These are phyloP conservation scores for Eucalyptus sp. DNA, from an alignment of 345 rosid species.

Conservation along the genomic window DNA sequence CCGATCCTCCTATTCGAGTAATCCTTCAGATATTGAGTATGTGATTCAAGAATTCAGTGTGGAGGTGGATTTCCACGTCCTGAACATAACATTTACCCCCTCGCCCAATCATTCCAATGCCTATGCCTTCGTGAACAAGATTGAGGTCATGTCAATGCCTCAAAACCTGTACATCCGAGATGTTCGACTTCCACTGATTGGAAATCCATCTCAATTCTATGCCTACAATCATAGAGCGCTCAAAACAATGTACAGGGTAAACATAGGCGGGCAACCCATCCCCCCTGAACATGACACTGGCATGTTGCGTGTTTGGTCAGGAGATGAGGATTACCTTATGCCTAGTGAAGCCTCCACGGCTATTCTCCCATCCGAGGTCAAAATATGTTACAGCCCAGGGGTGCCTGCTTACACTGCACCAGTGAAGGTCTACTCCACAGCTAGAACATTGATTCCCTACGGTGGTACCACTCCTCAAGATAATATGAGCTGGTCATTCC, in stretches of 20 bases:
- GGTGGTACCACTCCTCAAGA: background rate
- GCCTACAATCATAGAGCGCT: background rate
- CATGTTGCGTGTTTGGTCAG: slow-evolving; percentile 7
- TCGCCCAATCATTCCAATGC: background rate
- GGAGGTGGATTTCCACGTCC: background rate
- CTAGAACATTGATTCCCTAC: background rate
- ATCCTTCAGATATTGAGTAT: background rate
- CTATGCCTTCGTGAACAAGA: background rate
- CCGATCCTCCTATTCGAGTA: background rate
- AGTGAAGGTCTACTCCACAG: slow-evolving; percentile 1
- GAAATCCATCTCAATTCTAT: background rate
- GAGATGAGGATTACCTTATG: background rate
- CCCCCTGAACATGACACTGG: background rate
- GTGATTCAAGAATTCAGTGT: slow-evolving; percentile 6
- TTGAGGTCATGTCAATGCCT: slow-evolving; percentile 16
- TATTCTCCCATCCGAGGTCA: background rate
- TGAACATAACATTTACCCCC: slow-evolving; percentile 5
- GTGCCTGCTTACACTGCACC: slow-evolving; percentile 18
- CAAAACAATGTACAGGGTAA: slow-evolving; percentile 6
- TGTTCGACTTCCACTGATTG: background rate
- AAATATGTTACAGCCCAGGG: background rate
- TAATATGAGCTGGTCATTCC: slow-evolving; percentile 14
- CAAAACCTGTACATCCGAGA: slow-evolving; percentile 1
- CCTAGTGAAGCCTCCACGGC: background rate
- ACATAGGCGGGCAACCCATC: slow-evolving; percentile 5